phyloP scores from a whole-genome alignment of 1,284 basidiomycete species.

The Microbotryomycetes sp. region DNA sequence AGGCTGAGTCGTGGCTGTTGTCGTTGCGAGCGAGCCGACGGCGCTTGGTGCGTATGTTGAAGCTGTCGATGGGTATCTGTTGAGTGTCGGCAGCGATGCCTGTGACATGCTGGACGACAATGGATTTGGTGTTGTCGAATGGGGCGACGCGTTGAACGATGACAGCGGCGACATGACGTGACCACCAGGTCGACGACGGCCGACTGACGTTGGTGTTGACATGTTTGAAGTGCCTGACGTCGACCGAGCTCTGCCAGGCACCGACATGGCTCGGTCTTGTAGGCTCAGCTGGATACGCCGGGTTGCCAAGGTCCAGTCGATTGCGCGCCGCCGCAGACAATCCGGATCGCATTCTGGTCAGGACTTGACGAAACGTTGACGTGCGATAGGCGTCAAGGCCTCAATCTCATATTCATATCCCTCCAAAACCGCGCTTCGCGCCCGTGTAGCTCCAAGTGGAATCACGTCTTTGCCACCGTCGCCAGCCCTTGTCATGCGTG shows the following conservation, averaged over 20 bases:
- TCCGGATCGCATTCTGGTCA: too few species aligned
- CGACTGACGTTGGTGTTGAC: not conserved
- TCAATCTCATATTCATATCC: too few species aligned
- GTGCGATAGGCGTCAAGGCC: too few species aligned
- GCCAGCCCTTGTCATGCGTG: too few species aligned
- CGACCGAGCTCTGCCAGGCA: not conserved
- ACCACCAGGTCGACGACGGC: too few species aligned
- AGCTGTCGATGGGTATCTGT: not conserved
- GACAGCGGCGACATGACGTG: not conserved
- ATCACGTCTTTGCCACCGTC: too few species aligned
- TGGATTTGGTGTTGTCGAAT: constrained; percentile 5
- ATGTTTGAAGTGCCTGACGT: not conserved
- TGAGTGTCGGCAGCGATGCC: not conserved
- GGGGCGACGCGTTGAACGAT: constrained; percentile 1
- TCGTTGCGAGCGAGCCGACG: constrained; percentile 17
- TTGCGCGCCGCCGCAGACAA: too few species aligned
- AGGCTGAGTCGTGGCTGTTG: constrained; percentile 3
- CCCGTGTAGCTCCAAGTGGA: too few species aligned
- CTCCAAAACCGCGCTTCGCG: too few species aligned
- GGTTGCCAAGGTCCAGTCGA: too few species aligned
- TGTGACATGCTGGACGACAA: constrained; percentile 2
- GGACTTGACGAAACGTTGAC: too few species aligned
- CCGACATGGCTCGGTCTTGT: not conserved
- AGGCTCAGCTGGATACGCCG: too few species aligned
- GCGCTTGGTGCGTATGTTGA: constrained; percentile 6